Evolutionary conservation across 1,284 basidiomycete genomes (phyloP).

Genomic region (Cerrena zonata): DNA sequence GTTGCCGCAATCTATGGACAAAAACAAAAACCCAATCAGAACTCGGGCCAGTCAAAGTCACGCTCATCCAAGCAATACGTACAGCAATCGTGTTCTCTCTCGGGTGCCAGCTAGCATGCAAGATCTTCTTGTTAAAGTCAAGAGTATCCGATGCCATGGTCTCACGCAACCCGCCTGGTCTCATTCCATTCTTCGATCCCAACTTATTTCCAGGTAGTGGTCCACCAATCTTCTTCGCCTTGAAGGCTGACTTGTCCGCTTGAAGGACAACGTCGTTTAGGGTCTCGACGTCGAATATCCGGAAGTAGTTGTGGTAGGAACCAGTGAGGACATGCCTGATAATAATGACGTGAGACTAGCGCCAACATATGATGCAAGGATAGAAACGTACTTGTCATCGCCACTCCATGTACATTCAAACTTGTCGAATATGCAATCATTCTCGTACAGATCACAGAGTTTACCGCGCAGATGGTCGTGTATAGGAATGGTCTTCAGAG

Average conservation of each 20-base stretch:
- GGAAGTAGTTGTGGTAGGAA: constrained; percentile 99
- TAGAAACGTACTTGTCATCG: constrained; percentile 77
- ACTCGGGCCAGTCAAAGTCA: too few relatives aligned
- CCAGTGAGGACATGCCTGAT: constrained; percentile 90
- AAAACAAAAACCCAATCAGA: neutral
- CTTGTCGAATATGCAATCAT: constrained; percentile 99
- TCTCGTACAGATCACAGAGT: constrained; percentile 98
- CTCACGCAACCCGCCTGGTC: constrained; percentile 68
- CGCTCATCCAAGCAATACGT: constrained; percentile 30
- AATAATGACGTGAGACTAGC: neutral
- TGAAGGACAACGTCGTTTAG: constrained; percentile 90
- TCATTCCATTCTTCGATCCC: constrained; percentile 63
- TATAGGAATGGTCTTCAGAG: constrained; percentile 96
- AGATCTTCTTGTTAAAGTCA: constrained; percentile 99
- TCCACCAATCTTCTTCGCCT: constrained; percentile 94
- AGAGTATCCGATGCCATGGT: constrained; percentile 85
- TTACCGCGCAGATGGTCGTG: constrained; percentile 97
- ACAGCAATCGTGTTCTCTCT: constrained; percentile 95
- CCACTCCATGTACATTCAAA: constrained; percentile 97
- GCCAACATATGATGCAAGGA: constrained; percentile 3
- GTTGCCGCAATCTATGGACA: constrained; percentile 78
- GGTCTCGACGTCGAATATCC: constrained; percentile 94
- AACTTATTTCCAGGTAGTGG: constrained; percentile 66
- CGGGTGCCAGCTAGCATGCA: constrained; percentile 96
- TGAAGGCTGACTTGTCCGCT: constrained; percentile 99